phyloP scores from a whole-genome alignment of 768 basidiomycete genomes.

The Kwoniella shandongensis region DNA sequence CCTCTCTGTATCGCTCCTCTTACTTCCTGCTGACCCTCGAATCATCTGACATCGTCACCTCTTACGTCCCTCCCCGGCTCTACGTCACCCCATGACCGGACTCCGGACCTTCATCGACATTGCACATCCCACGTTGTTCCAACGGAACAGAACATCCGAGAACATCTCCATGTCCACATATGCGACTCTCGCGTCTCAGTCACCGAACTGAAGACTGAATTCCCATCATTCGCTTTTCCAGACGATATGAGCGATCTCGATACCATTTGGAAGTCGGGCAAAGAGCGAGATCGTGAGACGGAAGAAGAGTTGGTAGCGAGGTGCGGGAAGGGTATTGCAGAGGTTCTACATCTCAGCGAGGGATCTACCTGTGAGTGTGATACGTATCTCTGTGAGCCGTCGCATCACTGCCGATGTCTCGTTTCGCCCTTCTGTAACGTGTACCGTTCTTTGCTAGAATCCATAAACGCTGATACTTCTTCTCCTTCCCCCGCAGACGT shows the following conservation, averaged over 20 bases:
- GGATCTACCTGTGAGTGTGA: slow-evolving; percentile 24
- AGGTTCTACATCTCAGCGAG: slow-evolving; percentile 18
- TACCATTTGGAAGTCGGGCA: slow-evolving; percentile 16
- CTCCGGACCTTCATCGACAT: too few species aligned
- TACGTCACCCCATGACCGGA: background rate
- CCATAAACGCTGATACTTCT: slow-evolving; percentile 1
- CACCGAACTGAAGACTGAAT: slow-evolving; percentile 10
- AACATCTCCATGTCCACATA: slow-evolving; percentile 33
- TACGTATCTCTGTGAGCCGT: too few species aligned
- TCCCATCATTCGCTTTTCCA: slow-evolving; percentile 27
- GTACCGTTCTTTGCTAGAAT: too few species aligned
- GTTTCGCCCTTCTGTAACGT: too few species aligned
- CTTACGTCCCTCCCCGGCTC: background rate
- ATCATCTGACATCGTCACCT: background rate
- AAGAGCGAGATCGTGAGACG: slow-evolving; percentile 23
- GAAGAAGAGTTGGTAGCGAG: slow-evolving; percentile 30
- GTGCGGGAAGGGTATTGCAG: slow-evolving; percentile 21
- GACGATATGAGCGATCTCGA: slow-evolving; percentile 20
- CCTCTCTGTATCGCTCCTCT: background rate
- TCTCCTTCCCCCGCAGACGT: slow-evolving; percentile 20
- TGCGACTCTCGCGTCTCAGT: slow-evolving; percentile 23
- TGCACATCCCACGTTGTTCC: background rate
- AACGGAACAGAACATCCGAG: slow-evolving; percentile 25
- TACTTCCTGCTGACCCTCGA: background rate
- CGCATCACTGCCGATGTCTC: too few species aligned